Evolutionary conservation across 192 early-diverging fungal species (phyloP).

Genomic region (Podila verticillata): DNA sequence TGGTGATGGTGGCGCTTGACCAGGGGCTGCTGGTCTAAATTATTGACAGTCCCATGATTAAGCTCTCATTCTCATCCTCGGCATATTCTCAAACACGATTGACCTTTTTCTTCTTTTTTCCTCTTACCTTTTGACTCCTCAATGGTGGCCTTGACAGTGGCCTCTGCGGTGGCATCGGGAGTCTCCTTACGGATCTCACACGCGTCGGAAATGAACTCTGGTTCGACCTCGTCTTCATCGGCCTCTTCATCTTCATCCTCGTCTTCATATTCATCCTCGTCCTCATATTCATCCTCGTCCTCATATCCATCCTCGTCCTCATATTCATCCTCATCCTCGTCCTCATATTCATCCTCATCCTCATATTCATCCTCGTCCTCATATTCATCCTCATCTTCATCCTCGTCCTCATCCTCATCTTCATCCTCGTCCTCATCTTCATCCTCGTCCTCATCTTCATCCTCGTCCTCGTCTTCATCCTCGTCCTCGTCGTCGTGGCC

Average conservation of each 20-base stretch:
- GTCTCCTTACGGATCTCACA: neutral
- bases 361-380: neutral
- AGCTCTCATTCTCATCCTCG: neutral
- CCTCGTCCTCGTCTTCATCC: neutral
- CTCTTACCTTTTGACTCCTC: too few relatives aligned
- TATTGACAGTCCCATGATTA: neutral
- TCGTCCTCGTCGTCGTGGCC: neutral
- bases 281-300: neutral
- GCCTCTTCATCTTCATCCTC: neutral
- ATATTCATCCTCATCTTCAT: neutral
- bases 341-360: neutral
- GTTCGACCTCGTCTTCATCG: neutral
- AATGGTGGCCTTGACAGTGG: neutral
- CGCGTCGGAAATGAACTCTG: neutral
- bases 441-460: neutral
- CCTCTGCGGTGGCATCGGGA: neutral
- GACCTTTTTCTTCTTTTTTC: too few relatives aligned
- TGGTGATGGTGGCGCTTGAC: constrained; percentile 24
- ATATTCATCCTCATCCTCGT: neutral
- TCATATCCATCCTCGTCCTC: neutral
- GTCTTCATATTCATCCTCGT: neutral
- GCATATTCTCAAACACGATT: too few relatives aligned
- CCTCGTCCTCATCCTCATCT: neutral
- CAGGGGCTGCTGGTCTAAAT: neutral
- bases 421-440: constrained; percentile 4